These are phyloP conservation scores for Microcera coccophila DNA, from an alignment of 2,329 filamentous ascomycete genomes.

Conservation along the genomic window DNA sequence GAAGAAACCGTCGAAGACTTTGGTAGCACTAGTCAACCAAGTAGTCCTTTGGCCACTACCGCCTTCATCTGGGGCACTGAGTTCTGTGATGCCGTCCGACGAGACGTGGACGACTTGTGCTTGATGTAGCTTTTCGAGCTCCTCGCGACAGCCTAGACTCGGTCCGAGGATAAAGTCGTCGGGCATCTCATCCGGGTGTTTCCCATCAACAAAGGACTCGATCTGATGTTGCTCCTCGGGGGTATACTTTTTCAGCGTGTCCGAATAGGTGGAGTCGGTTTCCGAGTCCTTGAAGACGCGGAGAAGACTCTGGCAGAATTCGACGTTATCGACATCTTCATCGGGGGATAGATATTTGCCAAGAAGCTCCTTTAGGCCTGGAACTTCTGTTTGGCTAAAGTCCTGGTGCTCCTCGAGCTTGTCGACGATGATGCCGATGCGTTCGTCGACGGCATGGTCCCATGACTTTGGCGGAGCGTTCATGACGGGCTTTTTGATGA, in stretches of 20 bases:
- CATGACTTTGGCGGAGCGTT: no score
- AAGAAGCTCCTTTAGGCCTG: constrained; percentile 7
- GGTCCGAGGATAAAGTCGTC: constrained; percentile 2
- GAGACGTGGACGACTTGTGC: constrained; percentile 1
- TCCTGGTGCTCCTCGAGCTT: constrained; percentile 1
- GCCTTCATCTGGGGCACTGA: no score
- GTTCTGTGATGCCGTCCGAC: not conserved
- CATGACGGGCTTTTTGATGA: no score
- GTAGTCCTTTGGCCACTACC: no score
- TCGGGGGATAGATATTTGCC: constrained; percentile 4
- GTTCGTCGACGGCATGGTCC: constrained; percentile 2
- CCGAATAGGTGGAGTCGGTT: constrained; percentile 3
- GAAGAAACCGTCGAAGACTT: not conserved
- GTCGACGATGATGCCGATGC: constrained; percentile 1
- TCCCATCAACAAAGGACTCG: constrained; percentile 3
- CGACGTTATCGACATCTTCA: constrained; percentile 1
- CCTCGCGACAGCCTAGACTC: constrained; percentile 5
- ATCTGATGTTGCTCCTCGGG: not conserved
- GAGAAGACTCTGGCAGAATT: constrained; percentile 9
- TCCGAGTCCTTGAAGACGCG: constrained; percentile 5
- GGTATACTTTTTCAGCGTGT: not conserved
- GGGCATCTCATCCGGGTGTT: not conserved
- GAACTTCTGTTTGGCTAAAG: not conserved
- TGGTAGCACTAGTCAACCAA: not conserved
- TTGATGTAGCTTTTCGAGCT: constrained; percentile 1